Evolutionary conservation across 306 rosid genomes (phyloP).

Genomic region (Urtica urens): DNA sequence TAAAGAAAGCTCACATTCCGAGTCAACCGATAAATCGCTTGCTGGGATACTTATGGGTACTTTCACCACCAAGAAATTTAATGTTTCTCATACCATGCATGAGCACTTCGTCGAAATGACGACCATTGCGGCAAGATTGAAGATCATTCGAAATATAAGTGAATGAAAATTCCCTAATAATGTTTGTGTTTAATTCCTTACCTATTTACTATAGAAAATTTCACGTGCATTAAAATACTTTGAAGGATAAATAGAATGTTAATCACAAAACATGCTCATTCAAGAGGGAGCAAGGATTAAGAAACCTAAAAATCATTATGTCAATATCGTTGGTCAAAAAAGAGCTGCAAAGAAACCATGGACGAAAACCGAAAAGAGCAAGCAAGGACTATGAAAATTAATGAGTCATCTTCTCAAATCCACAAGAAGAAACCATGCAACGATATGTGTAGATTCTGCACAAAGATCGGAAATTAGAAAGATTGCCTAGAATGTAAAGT

Average conservation of each 20-base stretch:
- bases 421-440: no score
- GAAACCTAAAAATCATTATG: constrained; percentile 1
- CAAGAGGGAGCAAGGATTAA: no score
- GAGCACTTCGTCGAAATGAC: constrained; percentile 12
- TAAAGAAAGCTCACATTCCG: neutral
- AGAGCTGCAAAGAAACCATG: neutral
- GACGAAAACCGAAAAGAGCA: no score
- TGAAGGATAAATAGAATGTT: constrained; percentile 17
- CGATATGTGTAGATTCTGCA: no score
- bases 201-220: constrained; percentile 7
- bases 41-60: neutral
- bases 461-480: no score
- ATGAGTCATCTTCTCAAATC: no score
- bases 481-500: no score
- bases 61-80: no score
- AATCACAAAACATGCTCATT: no score
- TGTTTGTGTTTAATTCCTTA: constrained; percentile 7
- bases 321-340: neutral
- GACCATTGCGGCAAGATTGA: neutral
- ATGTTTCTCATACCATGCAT: constrained; percentile 6
- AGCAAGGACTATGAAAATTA: no score
- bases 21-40: neutral
- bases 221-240: constrained; percentile 4
- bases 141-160: neutral
- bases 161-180: constrained; percentile 1